Percentiles rank a stretch among this genome's conserved stretches.
Evolutionary conservation across 2,329 filamentous ascomycete genomes (phyloP).

Genomic region (Colletotrichum siamense): DNA sequence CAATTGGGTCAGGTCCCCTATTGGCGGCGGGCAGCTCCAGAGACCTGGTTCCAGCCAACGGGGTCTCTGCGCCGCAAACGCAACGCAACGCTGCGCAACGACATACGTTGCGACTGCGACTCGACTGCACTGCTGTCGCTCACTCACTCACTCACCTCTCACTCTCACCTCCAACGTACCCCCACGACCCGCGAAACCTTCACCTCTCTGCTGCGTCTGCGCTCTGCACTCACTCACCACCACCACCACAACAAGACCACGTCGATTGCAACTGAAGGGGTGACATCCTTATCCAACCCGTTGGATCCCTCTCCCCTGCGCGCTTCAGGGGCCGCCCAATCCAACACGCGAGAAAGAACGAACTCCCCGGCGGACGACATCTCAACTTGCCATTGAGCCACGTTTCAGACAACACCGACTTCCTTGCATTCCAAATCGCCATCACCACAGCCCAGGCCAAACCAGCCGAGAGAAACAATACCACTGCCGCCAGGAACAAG

Average conservation of each 20-base stretch:
- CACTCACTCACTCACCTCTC: not conserved
- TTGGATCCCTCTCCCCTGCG: not conserved
- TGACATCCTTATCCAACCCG: not conserved
- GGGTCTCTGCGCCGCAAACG: conserved; percentile 9
- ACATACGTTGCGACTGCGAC: conserved; percentile 11
- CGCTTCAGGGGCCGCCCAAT: not conserved
- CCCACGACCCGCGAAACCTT: not conserved
- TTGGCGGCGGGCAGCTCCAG: not conserved
- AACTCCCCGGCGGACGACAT: conserved; percentile 7
- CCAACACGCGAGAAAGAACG: not conserved
- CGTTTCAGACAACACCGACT: conserved; percentile 8
- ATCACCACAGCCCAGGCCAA: not conserved
- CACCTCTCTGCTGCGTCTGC: not conserved
- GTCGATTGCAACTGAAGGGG: not conserved
- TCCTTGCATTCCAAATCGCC: conserved; percentile 9
- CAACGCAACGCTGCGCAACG: conserved; percentile 17
- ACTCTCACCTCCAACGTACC: not conserved
- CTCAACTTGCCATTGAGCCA: conserved; percentile 13
- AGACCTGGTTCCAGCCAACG: not conserved
- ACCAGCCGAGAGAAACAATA: not conserved
- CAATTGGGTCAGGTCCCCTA: not conserved
- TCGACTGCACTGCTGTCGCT: not conserved
- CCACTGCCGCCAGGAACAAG: not conserved
- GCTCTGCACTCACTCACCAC: not conserved
- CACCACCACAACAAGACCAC: not conserved